Base-by-base conservation (phyloP, 345 rosid genomes). In the Gossypium mustelinum region DNA sequence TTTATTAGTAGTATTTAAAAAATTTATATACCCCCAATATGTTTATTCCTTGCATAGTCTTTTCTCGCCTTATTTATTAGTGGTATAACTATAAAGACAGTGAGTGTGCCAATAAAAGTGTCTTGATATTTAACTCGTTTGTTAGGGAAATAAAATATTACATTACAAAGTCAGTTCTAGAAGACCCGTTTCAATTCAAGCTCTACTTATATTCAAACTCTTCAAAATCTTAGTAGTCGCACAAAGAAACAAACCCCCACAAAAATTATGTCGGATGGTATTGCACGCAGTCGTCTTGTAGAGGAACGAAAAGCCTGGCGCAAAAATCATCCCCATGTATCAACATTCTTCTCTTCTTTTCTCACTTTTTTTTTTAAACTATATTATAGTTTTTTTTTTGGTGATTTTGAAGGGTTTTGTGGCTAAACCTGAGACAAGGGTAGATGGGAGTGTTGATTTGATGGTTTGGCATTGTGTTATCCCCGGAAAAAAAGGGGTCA, bases 221-320 rank as follows among this genome's bases (percentile, higher is more conserved):
- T 34, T 54, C 7, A 17, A 5, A 54, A 7, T 4, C 13, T 57
- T 29, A 3, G 41, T 5, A 10, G 61, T 22, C 22, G 22, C 22
- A 22, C 22, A 22, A 22, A 22, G 22, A 22, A 22, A 22, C 22
- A 22, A 22, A 22, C 1, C 22, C 22, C 22, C 1, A 1, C 22
- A 22, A 22, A 22, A 22, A 22, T 22, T 22, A 86, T 86, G 87
- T 82, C 87, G 2, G 87, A 83, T 39, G 85, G 89, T 1, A 84
- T 84, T 60, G 86, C 89, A 34, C 83, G 87, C 69, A 83, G 86
- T 34, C 89, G 87, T 68, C 87, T 86, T 18, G 73, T 84, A 0
- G 87, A 84, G 77, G 87, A 86, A 74, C 71, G 89, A 57, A 86
- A 86, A 80, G 69, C 86, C 13, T 86, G 86, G 89, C 86, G 87